A percentile compares a stretch with the other conserved stretches of the same genome.
Evolutionary conservation across 768 basidiomycete species (phyloP).

Genomic region (Cubamyces lactineus): DNA sequence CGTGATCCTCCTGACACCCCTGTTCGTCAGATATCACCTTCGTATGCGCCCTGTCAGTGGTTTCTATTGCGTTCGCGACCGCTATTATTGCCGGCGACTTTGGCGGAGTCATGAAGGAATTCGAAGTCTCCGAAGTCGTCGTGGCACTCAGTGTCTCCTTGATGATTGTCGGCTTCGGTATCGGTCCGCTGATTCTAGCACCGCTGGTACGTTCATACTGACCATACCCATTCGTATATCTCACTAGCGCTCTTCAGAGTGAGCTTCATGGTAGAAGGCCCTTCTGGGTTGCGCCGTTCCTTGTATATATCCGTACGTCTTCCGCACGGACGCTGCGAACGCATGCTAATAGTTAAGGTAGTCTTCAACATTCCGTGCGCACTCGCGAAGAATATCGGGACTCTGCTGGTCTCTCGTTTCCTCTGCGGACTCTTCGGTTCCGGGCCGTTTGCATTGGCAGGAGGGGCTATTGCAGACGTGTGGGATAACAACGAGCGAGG

Average conservation of each 20-base stretch:
- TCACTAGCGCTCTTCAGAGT: conserved; percentile 30
- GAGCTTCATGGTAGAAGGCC: conserved; percentile 45
- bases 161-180: conserved; percentile 43
- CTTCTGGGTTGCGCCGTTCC: conserved; percentile 42
- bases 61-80: conserved; percentile 42
- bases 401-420: conserved; percentile 45
- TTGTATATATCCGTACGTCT: conserved; percentile 38
- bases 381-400: conserved; percentile 42
- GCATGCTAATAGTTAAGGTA: background rate
- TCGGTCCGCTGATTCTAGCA: conserved; percentile 36
- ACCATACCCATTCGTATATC: conserved; percentile 31
- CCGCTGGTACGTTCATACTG: conserved; percentile 26
- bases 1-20: background rate
- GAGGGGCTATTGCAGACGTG: conserved; percentile 39
- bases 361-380: conserved; percentile 47
- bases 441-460: conserved; percentile 41
- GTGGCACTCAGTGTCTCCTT: conserved; percentile 39
- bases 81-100: conserved; percentile 44
- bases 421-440: conserved; percentile 45
- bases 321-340: background rate
- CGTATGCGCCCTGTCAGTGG: conserved; percentile 37
- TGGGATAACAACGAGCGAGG: conserved; percentile 43
- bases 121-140: conserved; percentile 38
- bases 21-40: conserved; percentile 34
- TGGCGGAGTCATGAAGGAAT: conserved; percentile 36